phyloP scores from a whole-genome alignment of 305 asterid species.

The Solanum hybrid region DNA sequence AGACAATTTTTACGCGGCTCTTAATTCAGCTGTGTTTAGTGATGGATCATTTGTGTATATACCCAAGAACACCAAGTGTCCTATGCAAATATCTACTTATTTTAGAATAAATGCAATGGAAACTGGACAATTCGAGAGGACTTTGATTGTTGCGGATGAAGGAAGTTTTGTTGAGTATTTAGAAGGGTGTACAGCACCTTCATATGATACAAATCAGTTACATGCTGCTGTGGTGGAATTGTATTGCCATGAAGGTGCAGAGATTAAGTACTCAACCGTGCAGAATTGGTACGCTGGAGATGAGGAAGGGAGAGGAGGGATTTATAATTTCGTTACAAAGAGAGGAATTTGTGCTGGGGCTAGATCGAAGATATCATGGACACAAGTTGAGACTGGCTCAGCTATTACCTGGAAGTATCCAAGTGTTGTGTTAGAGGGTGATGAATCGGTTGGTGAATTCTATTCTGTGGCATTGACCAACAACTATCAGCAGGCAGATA shows the following conservation, averaged over 20 bases:
- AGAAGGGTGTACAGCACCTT: constrained; percentile 97
- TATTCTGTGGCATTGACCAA: constrained; percentile 92
- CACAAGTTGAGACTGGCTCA: constrained; percentile 96
- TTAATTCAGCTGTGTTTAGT: constrained; percentile 89
- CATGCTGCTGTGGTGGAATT: constrained; percentile 95
- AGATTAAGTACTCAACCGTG: constrained; percentile 85
- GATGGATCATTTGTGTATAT: constrained; percentile 93
- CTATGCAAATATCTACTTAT: constrained; percentile 90
- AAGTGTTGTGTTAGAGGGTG: constrained; percentile 88
- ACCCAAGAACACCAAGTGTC: constrained; percentile 76
- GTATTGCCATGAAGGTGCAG: constrained; percentile 67
- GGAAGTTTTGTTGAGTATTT: constrained; percentile 89
- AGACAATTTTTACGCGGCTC: constrained; percentile 76
- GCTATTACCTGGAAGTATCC: constrained; percentile 99
- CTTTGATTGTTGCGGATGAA: constrained; percentile 81
- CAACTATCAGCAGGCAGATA: constrained; percentile 92
- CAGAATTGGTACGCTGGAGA: constrained; percentile 99
- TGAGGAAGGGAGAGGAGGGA: constrained; percentile 82
- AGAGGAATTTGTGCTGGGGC: constrained; percentile 86
- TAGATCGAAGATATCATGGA: constrained; percentile 85
- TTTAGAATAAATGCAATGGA: constrained; percentile 95
- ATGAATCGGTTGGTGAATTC: constrained; percentile 87
- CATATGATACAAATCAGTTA: constrained; percentile 78
- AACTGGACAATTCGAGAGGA: constrained; percentile 96
- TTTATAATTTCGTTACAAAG: constrained; percentile 82